Percentiles rank a stretch among this genome's conserved stretches.
Evolutionary conservation across 2,329 filamentous ascomycete genomes (phyloP).

Genomic region (Exophiala xenobiotica): DNA sequence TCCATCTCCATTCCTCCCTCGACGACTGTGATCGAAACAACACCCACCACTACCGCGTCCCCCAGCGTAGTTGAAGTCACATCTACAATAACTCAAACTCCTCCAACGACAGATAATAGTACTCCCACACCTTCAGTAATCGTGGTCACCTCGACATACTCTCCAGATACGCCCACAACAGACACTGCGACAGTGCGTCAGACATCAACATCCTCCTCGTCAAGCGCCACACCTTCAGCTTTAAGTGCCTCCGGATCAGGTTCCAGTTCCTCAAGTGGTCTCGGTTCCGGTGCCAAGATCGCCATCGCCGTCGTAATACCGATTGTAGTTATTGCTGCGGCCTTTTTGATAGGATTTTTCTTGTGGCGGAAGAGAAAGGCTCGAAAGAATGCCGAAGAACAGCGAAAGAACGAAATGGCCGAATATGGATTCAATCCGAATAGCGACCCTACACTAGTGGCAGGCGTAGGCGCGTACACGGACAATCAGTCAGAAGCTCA

Average conservation of each 20-base stretch:
- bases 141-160: slow-evolving; percentile 32
- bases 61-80: slow-evolving; percentile 29
- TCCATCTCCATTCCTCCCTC: slow-evolving; percentile 27
- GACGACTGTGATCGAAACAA: slow-evolving; percentile 21
- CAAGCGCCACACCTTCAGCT: slow-evolving; percentile 30
- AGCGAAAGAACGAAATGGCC: slow-evolving; percentile 91
- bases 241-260: slow-evolving; percentile 17
- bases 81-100: slow-evolving; percentile 25
- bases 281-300: slow-evolving; percentile 64
- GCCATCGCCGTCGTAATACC: slow-evolving; percentile 93
- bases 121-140: slow-evolving; percentile 27
- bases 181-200: slow-evolving; percentile 24
- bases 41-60: slow-evolving; percentile 25
- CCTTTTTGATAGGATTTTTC: slow-evolving; percentile 53
- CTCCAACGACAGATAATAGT: slow-evolving; percentile 21
- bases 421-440: slow-evolving; percentile 99
- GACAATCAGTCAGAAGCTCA: slow-evolving; percentile 70
- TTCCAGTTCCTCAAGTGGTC: slow-evolving; percentile 35
- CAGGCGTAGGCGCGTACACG: slow-evolving; percentile 47
- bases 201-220: slow-evolving; percentile 24
- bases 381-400: slow-evolving; percentile 79
- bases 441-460: slow-evolving; percentile 76
- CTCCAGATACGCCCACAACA: slow-evolving; percentile 33
- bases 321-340: slow-evolving; percentile 72
- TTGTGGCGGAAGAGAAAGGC: slow-evolving; percentile 88